Base-by-base conservation (phyloP, 2,329 filamentous ascomycete genomes). In the Claviceps digitariae region DNA sequence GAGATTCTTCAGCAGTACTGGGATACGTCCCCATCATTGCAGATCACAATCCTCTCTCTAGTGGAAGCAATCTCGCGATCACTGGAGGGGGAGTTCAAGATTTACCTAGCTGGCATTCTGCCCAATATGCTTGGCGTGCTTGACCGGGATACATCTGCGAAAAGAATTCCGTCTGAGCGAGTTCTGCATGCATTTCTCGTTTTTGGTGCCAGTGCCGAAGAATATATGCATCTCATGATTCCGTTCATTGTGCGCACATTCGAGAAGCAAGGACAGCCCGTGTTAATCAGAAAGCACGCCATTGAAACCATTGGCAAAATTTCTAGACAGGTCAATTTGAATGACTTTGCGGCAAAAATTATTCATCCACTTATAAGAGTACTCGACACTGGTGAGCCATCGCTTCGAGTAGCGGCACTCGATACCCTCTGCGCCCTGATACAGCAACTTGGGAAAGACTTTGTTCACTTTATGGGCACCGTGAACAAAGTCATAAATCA, bases 211-310 rank as follows among this genome's bases (percentile, higher is more conserved):
- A 97, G 90, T 63, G 87, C 87, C 12, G 93, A 98, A 66, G 93
- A 98, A 66, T 98, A 98, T 67, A 98, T 98, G 93, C 93, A 98
- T 66, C 76, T 98, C 51, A 97, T 99, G 59, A 88, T 98, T 51
- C 93, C 93, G 0, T 89, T 95, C 38, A 90, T 98, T 62, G 90
- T 98, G 9, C 83, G 86, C 46, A 86, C 95, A 49, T 97, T 98
- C 63, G 91, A 98, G 66, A 94, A 89, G 63, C 81, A 86, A 34
- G 83, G 86, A 12, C 87, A 94, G 57, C 89, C 90, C 8, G 74
- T 80, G 1, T 84, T 84, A 55, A 81, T 96, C 48, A 81, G 89
- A 52, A 94, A 90, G 67, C 83, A 84, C 25, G 91, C 91, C 0
- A 97, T 98, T 59, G 94, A 98, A 62, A 95, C 90, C 0, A 83